Evolutionary conservation across 495 filamentous ascomycete species (phyloP).

Genomic region (Trichodelitschia bisporula): DNA sequence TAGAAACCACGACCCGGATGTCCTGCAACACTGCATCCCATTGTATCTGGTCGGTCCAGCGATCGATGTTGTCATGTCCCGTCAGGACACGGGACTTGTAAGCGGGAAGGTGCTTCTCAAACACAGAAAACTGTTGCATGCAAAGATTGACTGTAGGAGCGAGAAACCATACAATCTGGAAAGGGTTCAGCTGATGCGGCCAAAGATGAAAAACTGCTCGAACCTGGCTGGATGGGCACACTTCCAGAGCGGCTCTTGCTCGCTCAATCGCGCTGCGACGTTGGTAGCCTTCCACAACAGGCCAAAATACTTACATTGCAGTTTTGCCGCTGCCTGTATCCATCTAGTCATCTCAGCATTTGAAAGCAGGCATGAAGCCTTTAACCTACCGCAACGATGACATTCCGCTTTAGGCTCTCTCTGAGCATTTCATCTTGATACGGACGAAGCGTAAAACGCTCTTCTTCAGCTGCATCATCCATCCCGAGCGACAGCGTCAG

Average conservation of each 20-base stretch:
- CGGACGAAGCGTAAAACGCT: no score
- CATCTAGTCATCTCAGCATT: constrained; percentile 32
- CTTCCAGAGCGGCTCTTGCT: constrained; percentile 53
- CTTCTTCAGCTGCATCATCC: no score
- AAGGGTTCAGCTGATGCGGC: constrained; percentile 4
- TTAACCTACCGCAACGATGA: constrained; percentile 52
- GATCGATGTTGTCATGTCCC: constrained; percentile 43
- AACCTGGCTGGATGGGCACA: constrained; percentile 32
- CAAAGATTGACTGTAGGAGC: constrained; percentile 55
- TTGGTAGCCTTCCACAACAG: constrained; percentile 8
- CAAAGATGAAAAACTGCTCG: constrained; percentile 1
- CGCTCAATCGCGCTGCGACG: constrained; percentile 47
- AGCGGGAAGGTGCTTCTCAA: constrained; percentile 34
- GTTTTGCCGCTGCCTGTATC: constrained; percentile 89
- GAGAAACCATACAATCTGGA: constrained; percentile 64
- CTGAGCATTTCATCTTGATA: no score
- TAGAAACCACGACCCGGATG: constrained; percentile 51
- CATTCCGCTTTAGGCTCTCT: no score
- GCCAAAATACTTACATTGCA: constrained; percentile 34
- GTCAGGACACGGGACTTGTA: constrained; percentile 37
- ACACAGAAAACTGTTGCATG: constrained; percentile 41
- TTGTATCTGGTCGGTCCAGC: constrained; percentile 42
- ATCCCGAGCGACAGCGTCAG: no score
- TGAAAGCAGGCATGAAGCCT: background rate
- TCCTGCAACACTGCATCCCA: constrained; percentile 53